phyloP scores from a whole-genome alignment of 148 eudicot genomes.

The Persicaria tinctoria region DNA sequence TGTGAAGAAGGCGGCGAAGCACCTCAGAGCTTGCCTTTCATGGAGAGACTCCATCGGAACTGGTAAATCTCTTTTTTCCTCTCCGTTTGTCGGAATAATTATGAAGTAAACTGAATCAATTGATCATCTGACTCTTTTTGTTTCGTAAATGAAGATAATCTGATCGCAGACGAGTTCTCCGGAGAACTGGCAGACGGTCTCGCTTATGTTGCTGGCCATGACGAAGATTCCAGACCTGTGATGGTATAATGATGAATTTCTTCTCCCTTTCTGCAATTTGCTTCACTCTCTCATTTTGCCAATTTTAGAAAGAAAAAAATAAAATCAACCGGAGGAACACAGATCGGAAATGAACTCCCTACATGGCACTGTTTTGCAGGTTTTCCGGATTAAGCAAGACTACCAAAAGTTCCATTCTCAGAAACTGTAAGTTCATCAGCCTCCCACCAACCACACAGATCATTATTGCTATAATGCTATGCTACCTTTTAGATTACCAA shows the following conservation, averaged over 20 bases:
- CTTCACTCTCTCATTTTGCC: neutral
- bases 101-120: neutral
- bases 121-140: neutral
- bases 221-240: slow-evolving; percentile 74
- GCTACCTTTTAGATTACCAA: neutral
- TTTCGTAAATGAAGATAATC: slow-evolving; percentile 34
- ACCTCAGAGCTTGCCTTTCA: slow-evolving; percentile 63
- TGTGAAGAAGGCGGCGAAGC: slow-evolving; percentile 82
- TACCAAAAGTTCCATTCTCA: slow-evolving; percentile 86
- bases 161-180: slow-evolving; percentile 94
- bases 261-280: slow-evolving; percentile 12
- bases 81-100: neutral
- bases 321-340: no score
- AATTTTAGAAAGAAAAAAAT: neutral
- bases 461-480: neutral
- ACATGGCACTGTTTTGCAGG: slow-evolving; percentile 28
- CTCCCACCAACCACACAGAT: slow-evolving; percentile 16
- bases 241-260: slow-evolving; percentile 31
- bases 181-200: slow-evolving; percentile 86
- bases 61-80: slow-evolving; percentile 31
- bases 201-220: slow-evolving; percentile 96
- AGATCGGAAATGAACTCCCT: neutral
- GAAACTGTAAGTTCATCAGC: slow-evolving; percentile 52
- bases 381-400: slow-evolving; percentile 91
- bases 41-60: slow-evolving; percentile 73